phyloP scores from a whole-genome alignment of 306 rosid species.

The Alnus rubra region DNA sequence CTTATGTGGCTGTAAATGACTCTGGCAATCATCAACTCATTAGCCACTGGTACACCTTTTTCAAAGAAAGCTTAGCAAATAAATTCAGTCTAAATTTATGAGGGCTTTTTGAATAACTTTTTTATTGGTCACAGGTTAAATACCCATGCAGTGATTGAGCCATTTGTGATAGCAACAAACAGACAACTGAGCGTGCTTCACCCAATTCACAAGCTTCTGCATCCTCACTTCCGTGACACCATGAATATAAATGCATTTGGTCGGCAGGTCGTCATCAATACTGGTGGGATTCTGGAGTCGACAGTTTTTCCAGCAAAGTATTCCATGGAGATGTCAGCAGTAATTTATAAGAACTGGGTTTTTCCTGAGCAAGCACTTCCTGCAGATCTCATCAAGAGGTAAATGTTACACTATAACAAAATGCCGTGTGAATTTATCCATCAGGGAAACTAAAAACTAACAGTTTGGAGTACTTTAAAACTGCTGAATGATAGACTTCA shows the following conservation, averaged over 20 bases:
- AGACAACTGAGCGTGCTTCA: conserved; percentile 81
- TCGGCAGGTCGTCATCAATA: conserved; percentile 61
- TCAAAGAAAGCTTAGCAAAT: conserved; percentile 2
- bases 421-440: not conserved
- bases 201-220: conserved; percentile 70
- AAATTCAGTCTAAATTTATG: not conserved
- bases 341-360: conserved; percentile 66
- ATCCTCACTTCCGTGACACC: conserved; percentile 83
- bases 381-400: conserved; percentile 73
- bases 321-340: conserved; percentile 69
- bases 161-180: conserved; percentile 71
- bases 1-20: conserved; percentile 67
- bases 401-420: conserved; percentile 3
- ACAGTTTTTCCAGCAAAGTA: conserved; percentile 63
- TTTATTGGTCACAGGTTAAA: conserved; percentile 54
- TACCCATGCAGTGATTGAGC: conserved; percentile 85
- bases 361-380: conserved; percentile 82
- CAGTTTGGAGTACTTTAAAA: not conserved
- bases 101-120: not conserved
- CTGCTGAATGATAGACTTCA: no score
- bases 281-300: conserved; percentile 62
- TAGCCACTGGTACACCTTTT: conserved; percentile 64
- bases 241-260: conserved; percentile 79
- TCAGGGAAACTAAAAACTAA: not conserved
- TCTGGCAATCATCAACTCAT: conserved; percentile 76